These are phyloP conservation scores for Drechslerella dactyloides DNA, from an alignment of 2,329 filamentous ascomycete genomes.

Conservation along the genomic window DNA sequence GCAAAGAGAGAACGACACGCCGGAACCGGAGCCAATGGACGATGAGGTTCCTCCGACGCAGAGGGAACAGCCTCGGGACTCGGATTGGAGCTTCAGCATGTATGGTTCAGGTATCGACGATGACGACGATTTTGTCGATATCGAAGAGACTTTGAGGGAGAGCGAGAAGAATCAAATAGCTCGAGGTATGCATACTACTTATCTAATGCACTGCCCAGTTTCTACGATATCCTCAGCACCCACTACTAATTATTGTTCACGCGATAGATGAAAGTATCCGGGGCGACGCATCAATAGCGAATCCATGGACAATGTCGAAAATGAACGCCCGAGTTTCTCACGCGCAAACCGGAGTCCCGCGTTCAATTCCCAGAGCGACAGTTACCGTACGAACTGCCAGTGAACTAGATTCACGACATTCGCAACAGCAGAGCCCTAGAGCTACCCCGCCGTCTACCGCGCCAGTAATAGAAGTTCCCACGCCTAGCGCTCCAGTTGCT, in stretches of 20 bases:
- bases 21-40: neutral
- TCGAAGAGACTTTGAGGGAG: conserved; percentile 24
- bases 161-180: conserved; percentile 3
- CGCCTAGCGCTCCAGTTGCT: conserved; percentile 20
- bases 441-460: neutral
- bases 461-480: conserved; percentile 1
- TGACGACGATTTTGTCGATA: conserved; percentile 33
- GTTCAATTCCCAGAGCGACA: neutral
- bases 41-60: neutral
- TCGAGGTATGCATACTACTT: conserved; percentile 6
- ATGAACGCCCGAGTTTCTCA: conserved; percentile 29
- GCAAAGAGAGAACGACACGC: neutral
- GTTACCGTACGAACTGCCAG: neutral
- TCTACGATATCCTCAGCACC: conserved; percentile 12
- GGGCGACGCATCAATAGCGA: conserved; percentile 25
- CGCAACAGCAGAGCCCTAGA: conserved; percentile 2
- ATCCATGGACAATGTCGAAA: conserved; percentile 48
- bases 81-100: conserved; percentile 47
- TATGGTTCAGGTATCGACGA: conserved; percentile 35
- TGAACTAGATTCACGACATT: neutral
- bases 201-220: neutral
- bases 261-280: conserved; percentile 20
- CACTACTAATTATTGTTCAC: too few relatives aligned
- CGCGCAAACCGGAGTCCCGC: neutral
- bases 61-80: neutral